Percentiles rank a stretch among this genome's conserved stretches.
Conservation (phyloP, 805 yeast species). For the Brettanomyces sp. region DNA sequence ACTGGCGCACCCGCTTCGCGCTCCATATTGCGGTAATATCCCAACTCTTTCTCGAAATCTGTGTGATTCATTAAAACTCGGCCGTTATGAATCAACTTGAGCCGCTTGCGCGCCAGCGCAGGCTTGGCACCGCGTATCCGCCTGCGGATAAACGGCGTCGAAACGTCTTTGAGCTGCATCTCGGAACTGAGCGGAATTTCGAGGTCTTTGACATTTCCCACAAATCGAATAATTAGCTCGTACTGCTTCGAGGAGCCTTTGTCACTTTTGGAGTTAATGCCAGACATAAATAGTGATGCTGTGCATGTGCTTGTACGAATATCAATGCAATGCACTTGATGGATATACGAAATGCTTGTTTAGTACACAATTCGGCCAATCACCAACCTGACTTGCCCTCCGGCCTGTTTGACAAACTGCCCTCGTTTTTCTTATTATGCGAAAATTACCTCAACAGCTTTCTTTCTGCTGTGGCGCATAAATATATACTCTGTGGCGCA, state of each 20-base stretch:
- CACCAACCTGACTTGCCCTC: no score
- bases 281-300: conserved; percentile 1
- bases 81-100: conserved; percentile 64
- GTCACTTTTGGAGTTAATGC: not conserved
- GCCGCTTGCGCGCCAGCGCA: conserved; percentile 31
- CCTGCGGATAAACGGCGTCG: conserved; percentile 31
- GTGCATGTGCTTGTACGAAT: not conserved
- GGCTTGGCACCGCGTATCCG: conserved; percentile 29
- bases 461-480: no score
- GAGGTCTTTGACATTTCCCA: conserved; percentile 35
- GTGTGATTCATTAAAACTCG: conserved; percentile 50
- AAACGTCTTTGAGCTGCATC: conserved; percentile 20
- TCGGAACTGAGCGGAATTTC: conserved; percentile 23
- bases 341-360: no score
- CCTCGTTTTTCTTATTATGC: no score
- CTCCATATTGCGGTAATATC: conserved; percentile 10
- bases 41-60: conserved; percentile 42
- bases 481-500: no score
- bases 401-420: no score
- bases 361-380: no score
- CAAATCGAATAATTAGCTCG: conserved; percentile 33
- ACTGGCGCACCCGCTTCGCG: conserved; percentile 15
- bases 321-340: no score
- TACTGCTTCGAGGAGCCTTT: not conserved
- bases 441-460: no score